Conservation (phyloP, 495 filamentous ascomycete genomes). For the Cladorrhinum samala region DNA sequence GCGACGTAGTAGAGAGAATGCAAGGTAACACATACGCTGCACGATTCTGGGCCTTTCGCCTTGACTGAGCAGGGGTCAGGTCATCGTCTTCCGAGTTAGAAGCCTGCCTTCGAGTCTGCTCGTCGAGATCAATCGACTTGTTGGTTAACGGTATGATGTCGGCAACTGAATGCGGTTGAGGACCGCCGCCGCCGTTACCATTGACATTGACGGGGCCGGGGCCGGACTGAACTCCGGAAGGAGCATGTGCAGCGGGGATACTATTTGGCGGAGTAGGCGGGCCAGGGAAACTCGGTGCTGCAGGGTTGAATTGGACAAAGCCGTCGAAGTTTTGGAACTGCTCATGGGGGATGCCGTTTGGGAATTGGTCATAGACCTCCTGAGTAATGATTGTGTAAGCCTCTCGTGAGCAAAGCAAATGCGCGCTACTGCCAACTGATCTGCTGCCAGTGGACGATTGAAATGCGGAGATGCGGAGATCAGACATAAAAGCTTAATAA, state of each 20-base stretch:
- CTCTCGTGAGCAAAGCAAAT: constrained; percentile 12
- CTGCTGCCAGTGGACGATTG: background rate
- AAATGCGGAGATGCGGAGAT: constrained; percentile 22
- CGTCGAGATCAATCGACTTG: constrained; percentile 31
- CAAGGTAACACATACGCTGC: constrained; percentile 68
- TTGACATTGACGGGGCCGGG: constrained; percentile 27
- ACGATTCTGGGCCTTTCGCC: constrained; percentile 92
- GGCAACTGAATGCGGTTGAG: no score
- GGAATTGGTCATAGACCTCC: constrained; percentile 42
- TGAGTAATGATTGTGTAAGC: constrained; percentile 40
- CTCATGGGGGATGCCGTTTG: constrained; percentile 33
- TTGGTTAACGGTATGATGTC: constrained; percentile 29
- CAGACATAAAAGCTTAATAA: constrained; percentile 3
- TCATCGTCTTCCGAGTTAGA: constrained; percentile 52
- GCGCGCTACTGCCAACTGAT: constrained; percentile 22
- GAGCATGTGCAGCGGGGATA: constrained; percentile 10
- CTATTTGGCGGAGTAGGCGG: constrained; percentile 40
- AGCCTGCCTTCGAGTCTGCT: constrained; percentile 39
- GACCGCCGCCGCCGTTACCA: constrained; percentile 17
- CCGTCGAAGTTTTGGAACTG: constrained; percentile 41
- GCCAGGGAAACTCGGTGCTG: constrained; percentile 32
- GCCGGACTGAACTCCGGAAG: constrained; percentile 15
- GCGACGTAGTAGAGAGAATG: background rate
- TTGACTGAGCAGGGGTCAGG: constrained; percentile 69
- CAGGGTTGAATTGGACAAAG: constrained; percentile 36